Conservation (phyloP, 768 basidiomycete species). For the Tubosaeta sp. region DNA sequence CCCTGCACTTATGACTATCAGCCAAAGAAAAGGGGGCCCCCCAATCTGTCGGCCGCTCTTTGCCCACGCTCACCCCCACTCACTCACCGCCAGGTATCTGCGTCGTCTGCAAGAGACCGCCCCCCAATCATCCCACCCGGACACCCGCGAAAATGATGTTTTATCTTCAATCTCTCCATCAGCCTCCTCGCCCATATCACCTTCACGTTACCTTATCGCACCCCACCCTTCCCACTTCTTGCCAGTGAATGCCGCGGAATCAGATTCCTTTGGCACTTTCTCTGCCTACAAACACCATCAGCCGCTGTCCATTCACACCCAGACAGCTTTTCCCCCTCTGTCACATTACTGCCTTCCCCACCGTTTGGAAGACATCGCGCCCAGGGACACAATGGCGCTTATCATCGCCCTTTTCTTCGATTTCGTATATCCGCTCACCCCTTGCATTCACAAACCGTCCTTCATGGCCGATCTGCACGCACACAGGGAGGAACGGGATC, state of each 20-base stretch:
- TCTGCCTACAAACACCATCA: constrained; percentile 63
- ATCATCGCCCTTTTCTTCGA: constrained; percentile 90
- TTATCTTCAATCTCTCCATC: constrained; percentile 47
- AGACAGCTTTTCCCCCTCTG: constrained; percentile 50
- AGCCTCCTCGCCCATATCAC: constrained; percentile 41
- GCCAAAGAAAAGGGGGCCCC: constrained; percentile 91
- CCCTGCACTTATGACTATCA: constrained; percentile 90
- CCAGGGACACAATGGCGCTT: constrained; percentile 73
- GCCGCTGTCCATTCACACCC: constrained; percentile 41
- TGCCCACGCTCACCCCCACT: not conserved
- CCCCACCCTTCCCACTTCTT: constrained; percentile 64
- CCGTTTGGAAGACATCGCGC: constrained; percentile 77
- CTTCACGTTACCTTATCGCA: constrained; percentile 67
- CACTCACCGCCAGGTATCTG: constrained; percentile 51
- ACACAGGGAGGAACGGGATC: constrained; percentile 78
- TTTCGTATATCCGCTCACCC: constrained; percentile 88
- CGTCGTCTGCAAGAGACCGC: constrained; percentile 74
- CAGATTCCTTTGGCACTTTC: constrained; percentile 59
- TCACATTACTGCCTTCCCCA: constrained; percentile 72
- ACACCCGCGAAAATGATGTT: constrained; percentile 33
- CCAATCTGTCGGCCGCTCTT: constrained; percentile 65
- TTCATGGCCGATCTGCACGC: constrained; percentile 87
- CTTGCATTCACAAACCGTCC: constrained; percentile 86
- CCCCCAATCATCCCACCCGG: constrained; percentile 28
- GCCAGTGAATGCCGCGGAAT: constrained; percentile 38